Evolutionary conservation across 805 yeast genomes (phyloP), one percentile per base, ranked within the genome.

Genomic region (Kodamaea fukazawae): DNA sequence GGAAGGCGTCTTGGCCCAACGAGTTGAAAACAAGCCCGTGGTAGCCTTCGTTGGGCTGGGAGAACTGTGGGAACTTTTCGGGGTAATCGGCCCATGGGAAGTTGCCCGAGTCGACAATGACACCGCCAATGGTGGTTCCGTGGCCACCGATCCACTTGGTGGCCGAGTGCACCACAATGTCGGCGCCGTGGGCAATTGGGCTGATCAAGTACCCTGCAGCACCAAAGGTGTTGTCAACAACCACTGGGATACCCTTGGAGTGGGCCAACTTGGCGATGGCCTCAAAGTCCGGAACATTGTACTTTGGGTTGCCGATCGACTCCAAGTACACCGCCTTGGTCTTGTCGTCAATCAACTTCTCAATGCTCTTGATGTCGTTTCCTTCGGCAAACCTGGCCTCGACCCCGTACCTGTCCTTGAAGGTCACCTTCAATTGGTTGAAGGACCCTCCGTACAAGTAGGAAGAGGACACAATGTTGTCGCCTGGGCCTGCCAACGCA

Each of bases 91-190:
- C 71, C 90, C 96, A 91, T 55, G 91, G 95, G 75, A 91, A 91
- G 36, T 85, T 90, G 51, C 97, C 96, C 27, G 89, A 79, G 61
- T 91, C 96, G 34, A 91, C 75, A 49, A 91, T 74, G 38, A 83
- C 86, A 73, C 98, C 98, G 39, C 85, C 97, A 63, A 90, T 82
- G 32, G 96, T 87, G 42, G 86, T 88, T 59, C 98, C 97, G 60
- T 90, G 97, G 44, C 97, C 98, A 48, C 96, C 96, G 50, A 90
- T 90, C 96, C 96, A 91, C 65, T 90, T 90, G 44, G 98, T 90
- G 40, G 96, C 96, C 45, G 96, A 89, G 64, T 90, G 96, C 14
- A 85, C 85, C 25, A 91, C 84, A 49, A 90, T 83, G 61, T 90
- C 96, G 34, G 88, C 97, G 50, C 97, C 97, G 55, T 78, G 84